Conservation (phyloP, 768 basidiomycete genomes). For the Lactarius evosmus region DNA sequence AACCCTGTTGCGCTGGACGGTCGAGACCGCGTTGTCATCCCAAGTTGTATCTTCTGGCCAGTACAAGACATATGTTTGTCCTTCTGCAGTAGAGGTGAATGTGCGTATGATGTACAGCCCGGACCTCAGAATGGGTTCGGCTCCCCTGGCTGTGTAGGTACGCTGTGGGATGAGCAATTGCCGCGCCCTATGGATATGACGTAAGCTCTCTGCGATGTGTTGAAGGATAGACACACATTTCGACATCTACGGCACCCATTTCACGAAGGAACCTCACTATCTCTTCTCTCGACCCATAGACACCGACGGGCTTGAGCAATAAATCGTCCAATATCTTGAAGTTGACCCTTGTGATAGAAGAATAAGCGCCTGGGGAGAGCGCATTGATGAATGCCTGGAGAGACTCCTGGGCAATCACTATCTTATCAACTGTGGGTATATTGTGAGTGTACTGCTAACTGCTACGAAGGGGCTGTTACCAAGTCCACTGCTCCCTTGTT, state of each 20-base stretch:
- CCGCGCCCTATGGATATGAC: conserved; percentile 22
- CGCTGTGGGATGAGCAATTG: conserved; percentile 26
- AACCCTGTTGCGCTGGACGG: conserved; percentile 50
- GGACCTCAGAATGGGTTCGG: conserved; percentile 40
- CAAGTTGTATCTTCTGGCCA: conserved; percentile 64
- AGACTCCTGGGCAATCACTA: conserved; percentile 55
- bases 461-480: conserved; percentile 36
- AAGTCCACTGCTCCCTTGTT: conserved; percentile 49
- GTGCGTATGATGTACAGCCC: conserved; percentile 48
- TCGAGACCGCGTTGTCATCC: conserved; percentile 46
- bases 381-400: conserved; percentile 48
- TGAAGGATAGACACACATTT: conserved; percentile 37
- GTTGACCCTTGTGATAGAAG: conserved; percentile 53
- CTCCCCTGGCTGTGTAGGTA: conserved; percentile 22
- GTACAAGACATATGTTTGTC: conserved; percentile 47
- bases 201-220: not conserved
- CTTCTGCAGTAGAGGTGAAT: conserved; percentile 25
- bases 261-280: conserved; percentile 46
- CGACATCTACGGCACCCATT: conserved; percentile 38
- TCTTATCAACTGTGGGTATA: conserved; percentile 49
- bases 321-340: conserved; percentile 50
- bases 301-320: conserved; percentile 48
- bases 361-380: conserved; percentile 50
- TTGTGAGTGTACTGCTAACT: not conserved
- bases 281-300: conserved; percentile 55